Percentiles rank a stretch among this genome's conserved stretches.
These are phyloP conservation scores for Rhodamnia rubescens DNA, from an alignment of 345 rosid species.

Conservation along the genomic window DNA sequence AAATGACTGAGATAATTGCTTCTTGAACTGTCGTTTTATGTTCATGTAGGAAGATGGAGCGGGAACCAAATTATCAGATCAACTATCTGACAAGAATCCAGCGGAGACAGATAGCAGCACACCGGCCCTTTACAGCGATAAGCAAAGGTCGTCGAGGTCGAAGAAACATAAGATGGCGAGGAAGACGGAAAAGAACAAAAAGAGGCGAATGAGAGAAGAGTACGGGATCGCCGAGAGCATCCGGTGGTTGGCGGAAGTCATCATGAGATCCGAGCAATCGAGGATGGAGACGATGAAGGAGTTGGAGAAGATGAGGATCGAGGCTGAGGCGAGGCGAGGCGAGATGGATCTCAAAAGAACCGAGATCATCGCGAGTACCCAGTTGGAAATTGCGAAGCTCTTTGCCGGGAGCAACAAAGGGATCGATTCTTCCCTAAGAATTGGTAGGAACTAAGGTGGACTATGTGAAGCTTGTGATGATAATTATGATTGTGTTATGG, in stretches of 20 bases:
- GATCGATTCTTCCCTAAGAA: slow-evolving; percentile 73
- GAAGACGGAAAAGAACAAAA: slow-evolving; percentile 37
- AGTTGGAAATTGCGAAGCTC: slow-evolving; percentile 81
- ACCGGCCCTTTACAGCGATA: slow-evolving; percentile 54
- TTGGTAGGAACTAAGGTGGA: slow-evolving; percentile 51
- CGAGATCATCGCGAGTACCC: slow-evolving; percentile 81
- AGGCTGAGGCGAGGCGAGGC: slow-evolving; percentile 73
- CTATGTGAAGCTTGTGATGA: not conserved
- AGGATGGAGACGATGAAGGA: slow-evolving; percentile 89
- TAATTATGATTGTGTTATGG: not conserved
- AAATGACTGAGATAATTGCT: not conserved
- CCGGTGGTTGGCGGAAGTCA: slow-evolving; percentile 71
- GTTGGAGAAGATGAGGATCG: slow-evolving; percentile 79
- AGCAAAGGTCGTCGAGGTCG: slow-evolving; percentile 19
- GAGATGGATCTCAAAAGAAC: slow-evolving; percentile 90
- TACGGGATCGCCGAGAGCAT: slow-evolving; percentile 73
- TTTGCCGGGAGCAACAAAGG: slow-evolving; percentile 47
- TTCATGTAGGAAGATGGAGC: slow-evolving; percentile 45
- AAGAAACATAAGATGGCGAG: slow-evolving; percentile 23
- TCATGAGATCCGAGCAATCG: slow-evolving; percentile 74
- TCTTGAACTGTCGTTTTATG: not conserved
- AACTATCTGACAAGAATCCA: slow-evolving; percentile 37
- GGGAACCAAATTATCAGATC: slow-evolving; percentile 34
- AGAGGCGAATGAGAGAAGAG: slow-evolving; percentile 34
- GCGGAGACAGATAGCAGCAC: slow-evolving; percentile 81